Conservation (phyloP, 2,329 filamentous ascomycete species). For the Ceratocystis lukuohia region DNA sequence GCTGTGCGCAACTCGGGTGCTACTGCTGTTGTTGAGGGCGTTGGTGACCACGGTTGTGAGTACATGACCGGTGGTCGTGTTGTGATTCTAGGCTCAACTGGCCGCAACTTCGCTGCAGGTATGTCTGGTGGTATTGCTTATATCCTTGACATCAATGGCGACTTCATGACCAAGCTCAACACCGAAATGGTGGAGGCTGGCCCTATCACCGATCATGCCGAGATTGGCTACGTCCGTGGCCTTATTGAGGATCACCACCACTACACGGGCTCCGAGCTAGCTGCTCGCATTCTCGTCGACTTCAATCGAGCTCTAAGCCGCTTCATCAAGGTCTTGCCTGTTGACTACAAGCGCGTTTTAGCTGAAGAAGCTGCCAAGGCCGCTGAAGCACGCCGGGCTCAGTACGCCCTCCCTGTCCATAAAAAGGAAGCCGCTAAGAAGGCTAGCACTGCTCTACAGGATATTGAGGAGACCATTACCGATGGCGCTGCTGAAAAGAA, state of each 20-base stretch:
- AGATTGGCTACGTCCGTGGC: constrained; percentile 81
- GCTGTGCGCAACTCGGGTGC: constrained; percentile 93
- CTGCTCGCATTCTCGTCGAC: constrained; percentile 84
- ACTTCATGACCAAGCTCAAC: constrained; percentile 90
- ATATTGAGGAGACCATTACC: constrained; percentile 83
- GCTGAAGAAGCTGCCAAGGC: constrained; percentile 75
- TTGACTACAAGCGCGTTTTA: constrained; percentile 91
- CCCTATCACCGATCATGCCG: constrained; percentile 66
- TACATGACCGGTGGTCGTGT: constrained; percentile 98
- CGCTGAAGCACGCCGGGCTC: constrained; percentile 68
- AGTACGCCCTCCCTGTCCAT: constrained; percentile 68
- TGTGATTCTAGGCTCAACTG: constrained; percentile 73
- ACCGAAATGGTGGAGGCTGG: constrained; percentile 93
- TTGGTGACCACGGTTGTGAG: constrained; percentile 93
- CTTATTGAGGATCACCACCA: constrained; percentile 95
- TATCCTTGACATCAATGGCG: constrained; percentile 74
- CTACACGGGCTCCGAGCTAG: constrained; percentile 91
- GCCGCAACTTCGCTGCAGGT: constrained; percentile 93
- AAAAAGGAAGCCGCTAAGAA: constrained; percentile 39
- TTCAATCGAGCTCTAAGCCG: constrained; percentile 82
- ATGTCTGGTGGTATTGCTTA: constrained; percentile 98
- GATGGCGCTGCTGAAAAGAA: constrained; percentile 86
- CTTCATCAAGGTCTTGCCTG: constrained; percentile 86
- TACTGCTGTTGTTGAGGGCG: constrained; percentile 88
- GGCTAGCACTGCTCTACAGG: constrained; percentile 49